These are phyloP conservation scores for Aureobasidium pullulans DNA, from an alignment of 2,329 filamentous ascomycete species.

Conservation along the genomic window DNA sequence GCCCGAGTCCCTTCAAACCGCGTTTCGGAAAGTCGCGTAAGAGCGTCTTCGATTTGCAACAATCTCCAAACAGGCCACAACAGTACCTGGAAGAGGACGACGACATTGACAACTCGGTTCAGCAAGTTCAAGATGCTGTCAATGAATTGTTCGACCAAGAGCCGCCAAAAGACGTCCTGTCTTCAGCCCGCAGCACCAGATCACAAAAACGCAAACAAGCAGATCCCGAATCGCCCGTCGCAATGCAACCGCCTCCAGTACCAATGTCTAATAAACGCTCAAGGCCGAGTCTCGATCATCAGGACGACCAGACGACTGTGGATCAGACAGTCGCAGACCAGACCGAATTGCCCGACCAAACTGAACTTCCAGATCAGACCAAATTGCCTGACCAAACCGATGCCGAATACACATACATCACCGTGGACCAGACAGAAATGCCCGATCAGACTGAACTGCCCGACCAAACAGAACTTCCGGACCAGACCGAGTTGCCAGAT, in stretches of 20 bases:
- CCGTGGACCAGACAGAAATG: constrained; percentile 12
- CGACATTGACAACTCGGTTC: constrained; percentile 11
- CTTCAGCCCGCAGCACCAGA: constrained; percentile 3
- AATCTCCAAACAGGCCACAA: not conserved
- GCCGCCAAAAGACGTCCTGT: not conserved
- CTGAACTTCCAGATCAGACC: not conserved
- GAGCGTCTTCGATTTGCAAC: constrained; percentile 16
- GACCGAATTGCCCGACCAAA: constrained; percentile 14
- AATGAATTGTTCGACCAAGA: constrained; percentile 3
- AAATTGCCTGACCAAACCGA: constrained; percentile 17
- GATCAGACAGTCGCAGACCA: not conserved
- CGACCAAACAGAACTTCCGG: constrained; percentile 4
- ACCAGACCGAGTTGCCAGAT: constrained; percentile 13
- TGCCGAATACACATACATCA: constrained; percentile 13
- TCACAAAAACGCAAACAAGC: constrained; percentile 13
- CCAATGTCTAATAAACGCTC: not conserved
- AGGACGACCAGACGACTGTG: not conserved
- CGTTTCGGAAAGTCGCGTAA: constrained; percentile 15
- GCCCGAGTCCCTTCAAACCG: constrained; percentile 27
- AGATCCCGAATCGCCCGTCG: not conserved
- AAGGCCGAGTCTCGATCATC: not conserved
- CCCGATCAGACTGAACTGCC: constrained; percentile 8
- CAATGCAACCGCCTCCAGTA: not conserved
- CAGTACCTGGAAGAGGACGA: constrained; percentile 1
- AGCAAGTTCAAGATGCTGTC: constrained; percentile 13